phyloP scores from a whole-genome alignment of 306 rosid species.

The Cucumis melo region DNA sequence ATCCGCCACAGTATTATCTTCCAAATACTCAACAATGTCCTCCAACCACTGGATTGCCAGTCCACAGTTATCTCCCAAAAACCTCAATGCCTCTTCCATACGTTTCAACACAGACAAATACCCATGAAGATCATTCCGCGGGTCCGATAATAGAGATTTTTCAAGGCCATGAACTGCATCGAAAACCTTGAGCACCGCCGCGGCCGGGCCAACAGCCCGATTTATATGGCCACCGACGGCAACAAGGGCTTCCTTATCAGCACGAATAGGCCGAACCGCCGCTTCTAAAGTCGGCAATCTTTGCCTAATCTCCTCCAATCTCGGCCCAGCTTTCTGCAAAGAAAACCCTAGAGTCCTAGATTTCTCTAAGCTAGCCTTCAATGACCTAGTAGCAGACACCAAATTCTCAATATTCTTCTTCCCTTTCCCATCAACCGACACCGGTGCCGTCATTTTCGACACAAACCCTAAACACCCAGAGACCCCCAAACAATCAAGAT shows the following conservation, averaged over 20 bases:
- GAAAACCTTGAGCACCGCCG: constrained; percentile 92
- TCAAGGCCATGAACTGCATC: constrained; percentile 99
- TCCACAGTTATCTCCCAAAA: constrained; percentile 79
- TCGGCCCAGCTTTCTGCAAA: constrained; percentile 64
- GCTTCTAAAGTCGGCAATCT: constrained; percentile 66
- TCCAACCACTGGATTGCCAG: constrained; percentile 96
- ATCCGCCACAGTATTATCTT: constrained; percentile 74
- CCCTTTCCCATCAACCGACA: constrained; percentile 18
- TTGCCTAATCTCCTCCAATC: constrained; percentile 59
- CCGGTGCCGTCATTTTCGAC: constrained; percentile 48
- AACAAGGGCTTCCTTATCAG: constrained; percentile 71
- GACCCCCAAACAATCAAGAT: background rate
- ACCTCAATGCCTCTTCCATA: constrained; percentile 81
- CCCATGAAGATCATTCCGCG: constrained; percentile 66
- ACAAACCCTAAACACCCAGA: constrained; percentile 4
- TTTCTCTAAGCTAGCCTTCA: constrained; percentile 76
- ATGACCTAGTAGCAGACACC: constrained; percentile 52
- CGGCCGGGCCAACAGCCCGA: constrained; percentile 94
- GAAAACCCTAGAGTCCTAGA: constrained; percentile 57
- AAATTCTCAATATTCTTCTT: constrained; percentile 30
- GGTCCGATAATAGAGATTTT: constrained; percentile 72
- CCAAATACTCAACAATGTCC: constrained; percentile 94
- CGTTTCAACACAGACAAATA: constrained; percentile 83
- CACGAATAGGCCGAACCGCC: constrained; percentile 85
- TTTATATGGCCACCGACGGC: constrained; percentile 93